Evolutionary conservation across 176 grass and related monocot species (phyloP).

Genomic region (Tuctoria greenei): DNA sequence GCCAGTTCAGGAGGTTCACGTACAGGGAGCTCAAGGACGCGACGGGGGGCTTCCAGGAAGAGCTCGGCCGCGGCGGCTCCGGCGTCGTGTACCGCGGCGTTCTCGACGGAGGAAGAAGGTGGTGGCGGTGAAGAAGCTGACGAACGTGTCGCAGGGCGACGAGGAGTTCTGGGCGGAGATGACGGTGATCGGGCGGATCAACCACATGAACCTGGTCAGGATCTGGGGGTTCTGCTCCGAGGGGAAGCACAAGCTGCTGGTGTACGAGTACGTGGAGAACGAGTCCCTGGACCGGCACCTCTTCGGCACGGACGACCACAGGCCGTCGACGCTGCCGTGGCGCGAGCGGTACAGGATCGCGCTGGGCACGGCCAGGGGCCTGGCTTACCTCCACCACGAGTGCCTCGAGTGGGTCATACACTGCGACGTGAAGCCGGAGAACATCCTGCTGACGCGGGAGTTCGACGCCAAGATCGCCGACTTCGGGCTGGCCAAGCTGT

Average conservation of each 20-base stretch:
- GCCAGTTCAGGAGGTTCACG: background rate
- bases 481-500: slow-evolving; percentile 64
- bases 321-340: slow-evolving; percentile 38
- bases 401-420: slow-evolving; percentile 83
- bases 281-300: background rate
- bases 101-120: background rate
- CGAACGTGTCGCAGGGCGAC: background rate
- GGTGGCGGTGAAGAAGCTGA: background rate
- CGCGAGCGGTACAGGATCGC: slow-evolving; percentile 55
- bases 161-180: background rate
- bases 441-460: slow-evolving; percentile 56
- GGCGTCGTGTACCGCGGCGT: background rate
- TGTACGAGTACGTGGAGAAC: background rate
- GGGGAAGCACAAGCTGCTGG: background rate
- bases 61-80: background rate
- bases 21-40: background rate
- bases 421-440: slow-evolving; percentile 80
- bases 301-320: background rate
- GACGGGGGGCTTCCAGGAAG: background rate
- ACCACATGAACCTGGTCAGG: background rate
- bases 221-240: background rate
- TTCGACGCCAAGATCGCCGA: slow-evolving; percentile 76
- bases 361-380: slow-evolving; percentile 52
- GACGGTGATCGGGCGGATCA: background rate
- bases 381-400: slow-evolving; percentile 77